Conservation (phyloP, 495 filamentous ascomycete species). For the Aspergillus nanangensis region DNA sequence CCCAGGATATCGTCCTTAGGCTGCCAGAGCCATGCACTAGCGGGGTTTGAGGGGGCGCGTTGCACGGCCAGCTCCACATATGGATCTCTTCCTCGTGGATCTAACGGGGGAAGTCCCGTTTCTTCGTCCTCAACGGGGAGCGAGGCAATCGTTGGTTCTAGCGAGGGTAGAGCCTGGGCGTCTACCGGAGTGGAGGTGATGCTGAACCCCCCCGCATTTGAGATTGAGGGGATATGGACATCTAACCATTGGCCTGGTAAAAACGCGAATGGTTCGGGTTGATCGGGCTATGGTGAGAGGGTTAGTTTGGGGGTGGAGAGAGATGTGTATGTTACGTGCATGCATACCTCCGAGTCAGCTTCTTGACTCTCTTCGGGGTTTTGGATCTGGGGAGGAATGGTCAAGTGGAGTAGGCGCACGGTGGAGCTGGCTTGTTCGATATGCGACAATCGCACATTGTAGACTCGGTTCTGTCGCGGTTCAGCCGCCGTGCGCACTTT, state of each 20-base stretch:
- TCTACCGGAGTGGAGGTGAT: constrained; percentile 70
- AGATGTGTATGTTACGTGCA: neutral
- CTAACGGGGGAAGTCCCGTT: constrained; percentile 12
- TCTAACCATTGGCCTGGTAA: constrained; percentile 91
- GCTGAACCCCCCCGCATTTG: constrained; percentile 77
- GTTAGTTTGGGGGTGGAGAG: neutral
- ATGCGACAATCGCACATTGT: constrained; percentile 42
- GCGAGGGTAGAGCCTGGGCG: constrained; percentile 27
- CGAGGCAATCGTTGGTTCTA: constrained; percentile 16
- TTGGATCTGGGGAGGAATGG: constrained; percentile 22
- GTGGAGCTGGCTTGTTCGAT: constrained; percentile 44
- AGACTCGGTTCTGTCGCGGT: constrained; percentile 57
- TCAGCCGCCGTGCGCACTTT: constrained; percentile 67
- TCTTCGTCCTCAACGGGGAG: constrained; percentile 13
- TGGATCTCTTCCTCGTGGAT: constrained; percentile 25
- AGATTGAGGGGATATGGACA: constrained; percentile 61
- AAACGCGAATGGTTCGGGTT: constrained; percentile 47
- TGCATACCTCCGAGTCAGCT: neutral
- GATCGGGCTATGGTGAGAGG: too few species aligned
- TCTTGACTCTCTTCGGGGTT: constrained; percentile 9
- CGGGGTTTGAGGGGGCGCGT: constrained; percentile 57
- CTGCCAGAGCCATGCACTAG: constrained; percentile 75
- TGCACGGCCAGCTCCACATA: constrained; percentile 76
- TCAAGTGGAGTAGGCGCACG: constrained; percentile 47
- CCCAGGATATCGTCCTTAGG: constrained; percentile 49